Evolutionary conservation across 2,329 filamentous ascomycete species (phyloP).

Genomic region (Fonsecaea erecta): DNA sequence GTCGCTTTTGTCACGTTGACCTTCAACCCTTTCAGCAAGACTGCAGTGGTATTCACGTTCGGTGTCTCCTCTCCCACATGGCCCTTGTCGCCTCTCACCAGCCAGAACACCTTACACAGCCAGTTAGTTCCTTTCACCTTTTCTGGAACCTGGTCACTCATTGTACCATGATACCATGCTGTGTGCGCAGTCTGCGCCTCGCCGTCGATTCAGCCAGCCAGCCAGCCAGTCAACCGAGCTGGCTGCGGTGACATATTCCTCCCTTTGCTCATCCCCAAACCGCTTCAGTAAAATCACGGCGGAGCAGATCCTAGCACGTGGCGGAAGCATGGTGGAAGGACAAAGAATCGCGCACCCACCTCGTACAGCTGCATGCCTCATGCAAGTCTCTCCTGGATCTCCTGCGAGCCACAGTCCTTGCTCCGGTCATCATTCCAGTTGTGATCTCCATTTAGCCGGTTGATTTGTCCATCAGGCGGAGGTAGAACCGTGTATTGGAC

Average conservation of each 20-base stretch:
- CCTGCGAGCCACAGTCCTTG: neutral
- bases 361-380: constrained; percentile 15
- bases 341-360: constrained; percentile 18
- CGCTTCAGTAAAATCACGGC: neutral
- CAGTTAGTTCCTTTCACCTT: constrained; percentile 1
- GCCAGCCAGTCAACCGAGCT: neutral
- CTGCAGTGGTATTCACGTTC: neutral
- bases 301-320: constrained; percentile 15
- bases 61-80: neutral
- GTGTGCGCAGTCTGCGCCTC: constrained; percentile 2
- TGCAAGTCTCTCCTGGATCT: neutral
- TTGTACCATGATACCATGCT: constrained; percentile 1
- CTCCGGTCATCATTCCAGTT: neutral
- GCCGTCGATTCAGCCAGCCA: neutral
- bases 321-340: constrained; percentile 14
- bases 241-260: neutral
- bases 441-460: neutral
- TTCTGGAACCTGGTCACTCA: constrained; percentile 17
- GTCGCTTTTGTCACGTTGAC: neutral
- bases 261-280: neutral
- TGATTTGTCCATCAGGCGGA: neutral
- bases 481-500: neutral
- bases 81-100: neutral
- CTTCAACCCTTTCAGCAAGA: neutral
- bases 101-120: neutral